Evolutionary conservation across 2,329 filamentous ascomycete species (phyloP).

Genomic region (Colletotrichum orbiculare): DNA sequence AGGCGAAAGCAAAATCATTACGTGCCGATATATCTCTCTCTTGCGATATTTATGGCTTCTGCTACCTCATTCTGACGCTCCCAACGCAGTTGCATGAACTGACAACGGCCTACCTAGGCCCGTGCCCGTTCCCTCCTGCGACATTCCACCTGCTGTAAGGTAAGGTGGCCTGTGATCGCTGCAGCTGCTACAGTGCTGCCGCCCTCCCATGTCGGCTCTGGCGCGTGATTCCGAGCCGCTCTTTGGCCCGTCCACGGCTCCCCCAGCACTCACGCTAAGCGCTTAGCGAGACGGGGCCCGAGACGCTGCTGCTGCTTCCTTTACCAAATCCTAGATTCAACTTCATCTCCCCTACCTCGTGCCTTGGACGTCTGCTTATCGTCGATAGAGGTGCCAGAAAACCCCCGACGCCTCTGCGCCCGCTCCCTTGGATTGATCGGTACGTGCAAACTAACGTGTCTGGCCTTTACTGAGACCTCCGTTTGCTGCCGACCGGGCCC

Average conservation of each 20-base stretch:
- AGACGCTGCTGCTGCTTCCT: slow-evolving; percentile 28
- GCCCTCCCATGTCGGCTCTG: slow-evolving; percentile 31
- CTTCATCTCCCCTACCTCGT: slow-evolving; percentile 26
- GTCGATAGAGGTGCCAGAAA: slow-evolving; percentile 26
- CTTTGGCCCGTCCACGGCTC: slow-evolving; percentile 30
- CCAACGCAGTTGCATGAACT: too few relatives aligned
- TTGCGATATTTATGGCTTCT: too few relatives aligned
- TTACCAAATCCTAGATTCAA: slow-evolving; percentile 37
- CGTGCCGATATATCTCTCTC: too few relatives aligned
- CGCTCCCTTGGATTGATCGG: slow-evolving; percentile 29
- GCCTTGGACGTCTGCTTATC: slow-evolving; percentile 27
- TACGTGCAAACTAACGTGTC: slow-evolving; percentile 13
- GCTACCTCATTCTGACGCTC: too few relatives aligned
- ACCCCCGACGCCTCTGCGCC: slow-evolving; percentile 1
- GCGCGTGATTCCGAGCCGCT: slow-evolving; percentile 36
- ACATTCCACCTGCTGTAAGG: too few relatives aligned
- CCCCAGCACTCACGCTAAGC: slow-evolving; percentile 39
- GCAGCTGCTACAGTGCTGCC: not conserved
- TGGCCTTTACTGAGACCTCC: slow-evolving; percentile 3
- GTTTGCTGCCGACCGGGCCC: slow-evolving; percentile 1
- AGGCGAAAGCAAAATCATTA: not conserved
- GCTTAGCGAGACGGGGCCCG: slow-evolving; percentile 42
- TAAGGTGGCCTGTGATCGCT: too few relatives aligned
- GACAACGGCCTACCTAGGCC: too few relatives aligned
- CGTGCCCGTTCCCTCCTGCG: too few relatives aligned